Evolutionary conservation across 2,329 filamentous ascomycete genomes (phyloP).

Genomic region (Ophiocordyceps camponoti-saundersi): DNA sequence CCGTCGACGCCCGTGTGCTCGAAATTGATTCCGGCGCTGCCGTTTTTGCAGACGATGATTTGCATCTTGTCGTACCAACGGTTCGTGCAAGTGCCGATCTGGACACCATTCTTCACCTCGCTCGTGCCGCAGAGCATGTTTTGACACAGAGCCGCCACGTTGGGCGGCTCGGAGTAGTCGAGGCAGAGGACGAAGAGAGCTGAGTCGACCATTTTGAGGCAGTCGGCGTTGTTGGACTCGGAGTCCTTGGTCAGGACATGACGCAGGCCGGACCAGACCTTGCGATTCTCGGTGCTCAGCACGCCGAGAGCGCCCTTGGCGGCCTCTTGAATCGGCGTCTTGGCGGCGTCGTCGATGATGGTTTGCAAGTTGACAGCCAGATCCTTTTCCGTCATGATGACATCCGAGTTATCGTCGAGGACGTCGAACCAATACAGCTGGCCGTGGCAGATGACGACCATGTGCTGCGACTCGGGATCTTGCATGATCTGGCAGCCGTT

Average conservation of each 20-base stretch:
- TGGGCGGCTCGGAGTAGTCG: slow-evolving; percentile 76
- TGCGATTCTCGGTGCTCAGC: slow-evolving; percentile 88
- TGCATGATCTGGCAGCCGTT: slow-evolving; percentile 93
- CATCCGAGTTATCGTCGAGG: slow-evolving; percentile 79
- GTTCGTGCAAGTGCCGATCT: slow-evolving; percentile 95
- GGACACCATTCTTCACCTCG: slow-evolving; percentile 79
- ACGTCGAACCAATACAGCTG: slow-evolving; percentile 99
- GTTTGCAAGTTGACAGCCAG: slow-evolving; percentile 81
- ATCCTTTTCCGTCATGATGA: slow-evolving; percentile 96
- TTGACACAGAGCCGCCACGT: slow-evolving; percentile 72
- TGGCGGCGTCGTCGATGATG: slow-evolving; percentile 76
- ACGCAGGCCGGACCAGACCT: slow-evolving; percentile 82
- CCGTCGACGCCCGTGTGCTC: slow-evolving; percentile 97
- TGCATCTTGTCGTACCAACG: slow-evolving; percentile 98
- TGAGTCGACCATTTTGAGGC: slow-evolving; percentile 86
- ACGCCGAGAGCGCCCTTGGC: slow-evolving; percentile 92
- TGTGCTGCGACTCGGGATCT: slow-evolving; percentile 80
- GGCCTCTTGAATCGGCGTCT: slow-evolving; percentile 81
- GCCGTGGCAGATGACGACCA: slow-evolving; percentile 84
- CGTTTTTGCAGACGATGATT: slow-evolving; percentile 98
- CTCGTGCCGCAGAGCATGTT: slow-evolving; percentile 98
- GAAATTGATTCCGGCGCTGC: slow-evolving; percentile 96
- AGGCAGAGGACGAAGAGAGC: slow-evolving; percentile 84
- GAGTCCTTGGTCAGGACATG: slow-evolving; percentile 76
- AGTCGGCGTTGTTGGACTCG: slow-evolving; percentile 89